Percentiles rank a stretch among this genome's conserved stretches.
These are phyloP conservation scores for Phyllosticta ampelicida DNA, from an alignment of 2,329 filamentous ascomycete genomes.

Conservation along the genomic window DNA sequence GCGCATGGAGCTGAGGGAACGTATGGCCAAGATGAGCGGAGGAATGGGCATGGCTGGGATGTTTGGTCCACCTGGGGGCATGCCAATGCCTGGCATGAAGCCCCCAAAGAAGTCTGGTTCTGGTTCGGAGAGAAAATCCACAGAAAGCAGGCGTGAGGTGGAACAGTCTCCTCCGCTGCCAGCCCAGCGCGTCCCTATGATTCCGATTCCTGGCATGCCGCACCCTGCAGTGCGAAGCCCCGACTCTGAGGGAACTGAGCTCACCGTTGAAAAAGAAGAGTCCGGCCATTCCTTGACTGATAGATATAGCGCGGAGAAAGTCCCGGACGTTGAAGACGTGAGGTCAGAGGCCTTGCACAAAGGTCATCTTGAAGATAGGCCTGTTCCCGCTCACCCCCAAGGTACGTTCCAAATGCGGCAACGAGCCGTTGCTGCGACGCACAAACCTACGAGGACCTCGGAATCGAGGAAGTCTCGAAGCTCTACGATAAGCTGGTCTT, in stretches of 20 bases:
- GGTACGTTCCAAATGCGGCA: conserved; percentile 38
- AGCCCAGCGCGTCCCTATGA: conserved; percentile 41
- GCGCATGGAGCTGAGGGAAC: conserved; percentile 77
- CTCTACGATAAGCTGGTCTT: conserved; percentile 22
- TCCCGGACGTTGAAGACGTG: conserved; percentile 46
- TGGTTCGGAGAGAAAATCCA: conserved; percentile 23
- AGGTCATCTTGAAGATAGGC: conserved; percentile 27
- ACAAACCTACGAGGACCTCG: conserved; percentile 16
- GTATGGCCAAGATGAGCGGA: conserved; percentile 98
- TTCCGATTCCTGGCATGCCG: conserved; percentile 62
- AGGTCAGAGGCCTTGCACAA: conserved; percentile 32
- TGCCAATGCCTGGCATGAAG: conserved; percentile 45
- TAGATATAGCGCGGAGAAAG: conserved; percentile 34
- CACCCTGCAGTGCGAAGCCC: conserved; percentile 37
- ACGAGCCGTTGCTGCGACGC: conserved; percentile 17
- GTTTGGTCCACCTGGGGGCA: conserved; percentile 63
- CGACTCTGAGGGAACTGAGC: conserved; percentile 32
- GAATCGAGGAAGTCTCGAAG: conserved; percentile 18
- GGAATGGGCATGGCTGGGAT: conserved; percentile 96
- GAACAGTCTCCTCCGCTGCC: conserved; percentile 12
- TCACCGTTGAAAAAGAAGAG: conserved; percentile 40
- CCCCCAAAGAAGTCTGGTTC: conserved; percentile 36
- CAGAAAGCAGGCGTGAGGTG: conserved; percentile 19
- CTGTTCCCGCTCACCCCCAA: conserved; percentile 34
- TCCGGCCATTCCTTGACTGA: conserved; percentile 32